Base-by-base conservation (phyloP, 1,139 yeast species). In the Saccharomyces pastorianus region DNA sequence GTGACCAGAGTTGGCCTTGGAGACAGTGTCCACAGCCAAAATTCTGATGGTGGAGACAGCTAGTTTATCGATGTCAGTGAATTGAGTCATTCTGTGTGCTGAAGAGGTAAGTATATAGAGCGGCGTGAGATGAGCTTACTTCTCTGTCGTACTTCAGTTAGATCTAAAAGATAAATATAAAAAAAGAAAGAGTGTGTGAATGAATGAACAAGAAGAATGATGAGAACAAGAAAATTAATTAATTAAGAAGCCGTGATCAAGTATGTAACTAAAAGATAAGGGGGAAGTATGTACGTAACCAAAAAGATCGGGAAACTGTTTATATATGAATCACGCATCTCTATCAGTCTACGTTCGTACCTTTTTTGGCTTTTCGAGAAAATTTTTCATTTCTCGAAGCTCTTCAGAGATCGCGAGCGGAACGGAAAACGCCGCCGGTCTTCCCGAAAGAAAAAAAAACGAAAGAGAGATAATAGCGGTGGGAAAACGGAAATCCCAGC, bases 1-100 rank as follows among this genome's bases (percentile, higher is more conserved):
- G 78, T 93, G 99, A 65, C 99, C 99, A 59, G 96, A 86, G 76
- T 93, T 88, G 67, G 98, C 96, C 72, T 84, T 82, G 58, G 85
- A 80, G 59, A 88, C 95, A 62, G 88, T 85, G 74, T 93, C 99
- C 57, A 87, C 91, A 48, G 98, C 83, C 68, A 95, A 80, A 61
- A 86, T 77, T 78, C 98, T 90, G 76, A 93, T 88, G 64, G 99
- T 89, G 78, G 82, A 80, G 74, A 95, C 78, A 56, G 96, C 87
- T 72, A 79, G 78, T 64, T 77, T 78, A 73, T 91, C 96, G 69
- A 88, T 76, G 56, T 80, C 83, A 53, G 74, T 57, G 59, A 65
- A 71, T 58, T 64, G 59, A 48, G 66, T 53, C 68, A 65, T 65
- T 34, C 46, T 52, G n/a, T 38, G 6, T 38, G 44, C 44, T 38